Base-by-base conservation (phyloP, 805 yeast genomes). In the Jamesozyma spencerorum region DNA sequence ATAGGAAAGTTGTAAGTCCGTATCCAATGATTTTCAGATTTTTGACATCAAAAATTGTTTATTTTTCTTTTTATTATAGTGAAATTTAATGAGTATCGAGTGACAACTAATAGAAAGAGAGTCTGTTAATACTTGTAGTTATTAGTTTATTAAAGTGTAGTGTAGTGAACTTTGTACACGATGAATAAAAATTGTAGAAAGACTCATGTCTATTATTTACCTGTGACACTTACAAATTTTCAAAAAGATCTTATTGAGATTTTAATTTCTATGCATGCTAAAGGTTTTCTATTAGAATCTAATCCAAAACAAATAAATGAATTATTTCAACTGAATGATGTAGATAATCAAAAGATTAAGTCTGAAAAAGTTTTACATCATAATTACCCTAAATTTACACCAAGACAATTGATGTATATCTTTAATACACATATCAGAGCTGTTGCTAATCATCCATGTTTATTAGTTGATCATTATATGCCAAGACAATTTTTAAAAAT, bases 391-490 rank as follows among this genome's bases (percentile, higher is more conserved):
- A 28, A 40, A 57, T 64, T 31, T 49, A 75, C 41, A 53, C 73
- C 41, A 57, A 66, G 34, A 19, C 63, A 59, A 41, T 37, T 59
- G 42, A 54, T 50, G 15, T 53, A 53, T 32, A 40, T 58, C 43
- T 48, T 59, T 4, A 53, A 55, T 34, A 46, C 51, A 5, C 77
- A 72, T 48, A 54, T 79, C 4, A 53, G 65, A 29, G 68, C 70
- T n/a, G 60, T 79, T 0, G 64, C 72, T 3, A 77, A 72, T 49
- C 88, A 84, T 58, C 85, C 90, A 2, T 75, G 81, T 32, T 60
- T 84, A 31, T 56, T 84, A 33, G 88, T 83, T 24, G 84, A 81
- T 48, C 92, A 84, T 57, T 84, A 76, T 50, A 77, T 82, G 57
- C 87, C 92, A 6, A 76, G 77, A 48, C 80, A 79, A 41, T 62